Evolutionary conservation across 371 early-diverging fungal species (phyloP).

Genomic region (Lichtheimia corymbifera): DNA sequence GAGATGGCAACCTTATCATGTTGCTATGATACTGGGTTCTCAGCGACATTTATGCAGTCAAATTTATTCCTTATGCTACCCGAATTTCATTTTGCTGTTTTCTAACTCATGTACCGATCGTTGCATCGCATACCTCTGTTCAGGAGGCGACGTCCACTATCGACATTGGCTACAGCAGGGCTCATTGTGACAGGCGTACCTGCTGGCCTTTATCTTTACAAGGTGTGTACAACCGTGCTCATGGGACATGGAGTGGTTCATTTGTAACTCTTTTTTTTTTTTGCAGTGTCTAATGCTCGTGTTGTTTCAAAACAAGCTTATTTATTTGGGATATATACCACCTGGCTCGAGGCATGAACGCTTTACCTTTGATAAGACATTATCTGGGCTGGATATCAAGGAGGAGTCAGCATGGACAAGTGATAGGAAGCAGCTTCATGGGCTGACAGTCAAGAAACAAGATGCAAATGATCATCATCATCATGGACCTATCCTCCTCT

Average conservation of each 20-base stretch:
- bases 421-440: slow-evolving; percentile 24
- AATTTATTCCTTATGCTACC: background rate
- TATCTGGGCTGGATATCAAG: slow-evolving; percentile 11
- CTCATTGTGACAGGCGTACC: slow-evolving; percentile 31
- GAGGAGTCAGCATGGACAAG: slow-evolving; percentile 18
- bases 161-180: slow-evolving; percentile 15
- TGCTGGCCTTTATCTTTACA: slow-evolving; percentile 27
- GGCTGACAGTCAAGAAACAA: slow-evolving; percentile 23
- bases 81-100: background rate
- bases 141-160: slow-evolving; percentile 6
- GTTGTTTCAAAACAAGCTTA: slow-evolving; percentile 44
- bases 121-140: background rate
- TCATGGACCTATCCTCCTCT: slow-evolving; percentile 6
- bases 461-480: background rate
- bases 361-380: slow-evolving; percentile 2
- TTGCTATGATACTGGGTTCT: too few species aligned
- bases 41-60: background rate
- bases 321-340: slow-evolving; percentile 47
- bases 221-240: slow-evolving; percentile 3
- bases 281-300: slow-evolving; percentile 38
- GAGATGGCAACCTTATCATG: too few species aligned
- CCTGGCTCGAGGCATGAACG: slow-evolving; percentile 33
- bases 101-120: slow-evolving; percentile 1
- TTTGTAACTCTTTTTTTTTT: background rate
- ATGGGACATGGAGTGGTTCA: too few species aligned